Evolutionary conservation across 2,329 filamentous ascomycete genomes (phyloP).

Genomic region (Exophiala calicioides): DNA sequence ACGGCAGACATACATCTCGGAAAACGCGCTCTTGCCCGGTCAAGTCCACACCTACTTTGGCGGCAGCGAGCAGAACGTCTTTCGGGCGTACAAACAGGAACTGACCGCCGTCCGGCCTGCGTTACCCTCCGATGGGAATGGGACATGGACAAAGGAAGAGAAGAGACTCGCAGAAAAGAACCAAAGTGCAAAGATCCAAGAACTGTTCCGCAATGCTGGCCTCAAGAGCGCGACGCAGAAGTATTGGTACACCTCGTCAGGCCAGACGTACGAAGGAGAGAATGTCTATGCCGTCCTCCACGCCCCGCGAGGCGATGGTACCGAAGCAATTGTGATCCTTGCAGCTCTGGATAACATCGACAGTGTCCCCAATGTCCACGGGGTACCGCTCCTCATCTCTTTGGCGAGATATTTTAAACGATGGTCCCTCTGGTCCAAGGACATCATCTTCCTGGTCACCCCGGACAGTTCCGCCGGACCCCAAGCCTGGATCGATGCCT

Average conservation of each 20-base stretch:
- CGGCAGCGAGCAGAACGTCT: conserved; percentile 92
- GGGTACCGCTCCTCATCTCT: conserved; percentile 81
- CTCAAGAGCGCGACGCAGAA: conserved; percentile 86
- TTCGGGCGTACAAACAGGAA: conserved; percentile 86
- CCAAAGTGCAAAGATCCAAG: conserved; percentile 64
- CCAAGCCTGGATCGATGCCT: conserved; percentile 96
- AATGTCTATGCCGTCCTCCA: conserved; percentile 94
- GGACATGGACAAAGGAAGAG: conserved; percentile 37
- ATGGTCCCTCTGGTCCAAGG: conserved; percentile 98
- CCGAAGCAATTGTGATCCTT: conserved; percentile 91
- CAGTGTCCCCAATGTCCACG: conserved; percentile 77
- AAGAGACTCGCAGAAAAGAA: conserved; percentile 47
- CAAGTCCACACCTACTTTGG: conserved; percentile 98
- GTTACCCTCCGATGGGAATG: conserved; percentile 38
- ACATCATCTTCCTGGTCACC: conserved; percentile 89
- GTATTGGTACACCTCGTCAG: conserved; percentile 80
- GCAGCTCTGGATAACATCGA: conserved; percentile 85
- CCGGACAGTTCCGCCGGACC: conserved; percentile 87
- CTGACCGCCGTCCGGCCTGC: conserved; percentile 54
- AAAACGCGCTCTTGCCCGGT: conserved; percentile 91
- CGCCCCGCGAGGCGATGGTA: conserved; percentile 91
- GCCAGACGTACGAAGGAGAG: conserved; percentile 72
- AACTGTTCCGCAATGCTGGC: conserved; percentile 74
- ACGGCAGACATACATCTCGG: conserved; percentile 90
- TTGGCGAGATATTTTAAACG: conserved; percentile 92